Evolutionary conservation across 225 moss, liverwort and hornwort species (phyloP).

Genomic region (Lunularia cruciata): DNA sequence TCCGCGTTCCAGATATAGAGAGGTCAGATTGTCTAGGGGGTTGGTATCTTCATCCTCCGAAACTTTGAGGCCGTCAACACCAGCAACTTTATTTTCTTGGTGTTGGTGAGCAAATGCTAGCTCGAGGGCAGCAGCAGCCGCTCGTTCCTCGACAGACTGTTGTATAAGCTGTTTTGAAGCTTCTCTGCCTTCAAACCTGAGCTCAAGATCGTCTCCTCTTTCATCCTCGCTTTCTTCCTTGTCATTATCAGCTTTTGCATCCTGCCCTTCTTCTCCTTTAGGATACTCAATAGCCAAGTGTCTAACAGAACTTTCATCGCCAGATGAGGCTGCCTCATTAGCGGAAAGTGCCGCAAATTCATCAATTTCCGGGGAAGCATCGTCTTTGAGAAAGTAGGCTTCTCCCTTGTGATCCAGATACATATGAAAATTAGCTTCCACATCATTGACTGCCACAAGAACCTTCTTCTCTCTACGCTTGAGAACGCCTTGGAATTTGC

Average conservation of each 20-base stretch:
- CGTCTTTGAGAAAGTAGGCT: constrained; percentile 93
- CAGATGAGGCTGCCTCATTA: constrained; percentile 54
- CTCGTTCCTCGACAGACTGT: constrained; percentile 44
- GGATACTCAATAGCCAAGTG: constrained; percentile 35
- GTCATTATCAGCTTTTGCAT: constrained; percentile 38
- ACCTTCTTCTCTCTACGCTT: constrained; percentile 91
- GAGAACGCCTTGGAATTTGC: constrained; percentile 95
- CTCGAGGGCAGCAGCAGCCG: constrained; percentile 8
- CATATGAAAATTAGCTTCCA: constrained; percentile 84
- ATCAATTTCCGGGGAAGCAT: constrained; percentile 59
- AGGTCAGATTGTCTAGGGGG: not conserved
- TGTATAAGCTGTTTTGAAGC: constrained; percentile 80
- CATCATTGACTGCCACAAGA: constrained; percentile 85
- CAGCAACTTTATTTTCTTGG: not conserved
- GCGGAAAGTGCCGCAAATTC: constrained; percentile 42
- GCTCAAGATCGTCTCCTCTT: constrained; percentile 64
- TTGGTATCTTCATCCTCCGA: not conserved
- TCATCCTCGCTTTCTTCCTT: constrained; percentile 80
- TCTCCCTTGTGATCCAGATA: constrained; percentile 90
- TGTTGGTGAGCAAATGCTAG: not conserved
- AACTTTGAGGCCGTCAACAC: not conserved
- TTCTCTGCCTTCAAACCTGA: constrained; percentile 80
- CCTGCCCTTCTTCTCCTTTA: constrained; percentile 31
- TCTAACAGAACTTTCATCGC: constrained; percentile 55
- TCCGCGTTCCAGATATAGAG: not conserved